Conservation (phyloP, 2,329 filamentous ascomycete species). For the Epichloe sibirici region DNA sequence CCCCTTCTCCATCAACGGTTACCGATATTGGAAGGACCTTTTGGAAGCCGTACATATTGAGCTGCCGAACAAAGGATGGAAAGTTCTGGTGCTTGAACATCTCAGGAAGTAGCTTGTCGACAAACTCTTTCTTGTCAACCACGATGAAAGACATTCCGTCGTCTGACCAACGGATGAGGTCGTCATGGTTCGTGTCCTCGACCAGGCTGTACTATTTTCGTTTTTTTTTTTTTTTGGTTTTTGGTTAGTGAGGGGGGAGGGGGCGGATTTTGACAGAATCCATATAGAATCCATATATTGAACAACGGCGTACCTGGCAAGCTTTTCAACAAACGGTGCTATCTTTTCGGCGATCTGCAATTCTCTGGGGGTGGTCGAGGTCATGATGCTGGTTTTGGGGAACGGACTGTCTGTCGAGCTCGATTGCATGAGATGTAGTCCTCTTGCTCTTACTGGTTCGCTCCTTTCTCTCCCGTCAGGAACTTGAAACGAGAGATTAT, state of each 20-base stretch:
- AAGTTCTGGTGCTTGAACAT: background rate
- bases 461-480: no score
- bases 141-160: background rate
- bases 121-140: background rate
- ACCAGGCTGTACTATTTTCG: background rate
- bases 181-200: background rate
- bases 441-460: no score
- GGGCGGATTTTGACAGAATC: background rate
- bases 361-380: background rate
- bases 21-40: background rate
- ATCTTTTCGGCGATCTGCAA: background rate
- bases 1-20: background rate
- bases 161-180: background rate
- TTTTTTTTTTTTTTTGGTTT: no score
- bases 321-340: background rate
- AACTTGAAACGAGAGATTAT: no score
- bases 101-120: background rate
- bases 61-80: background rate
- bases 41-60: background rate
- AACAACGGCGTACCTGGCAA: background rate
- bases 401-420: no score
- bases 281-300: background rate
- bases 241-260: no score
- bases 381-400: no score
- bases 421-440: no score